Base-by-base conservation (phyloP, 352 stramenopile genomes). In the Globisporangium perplexum region DNA sequence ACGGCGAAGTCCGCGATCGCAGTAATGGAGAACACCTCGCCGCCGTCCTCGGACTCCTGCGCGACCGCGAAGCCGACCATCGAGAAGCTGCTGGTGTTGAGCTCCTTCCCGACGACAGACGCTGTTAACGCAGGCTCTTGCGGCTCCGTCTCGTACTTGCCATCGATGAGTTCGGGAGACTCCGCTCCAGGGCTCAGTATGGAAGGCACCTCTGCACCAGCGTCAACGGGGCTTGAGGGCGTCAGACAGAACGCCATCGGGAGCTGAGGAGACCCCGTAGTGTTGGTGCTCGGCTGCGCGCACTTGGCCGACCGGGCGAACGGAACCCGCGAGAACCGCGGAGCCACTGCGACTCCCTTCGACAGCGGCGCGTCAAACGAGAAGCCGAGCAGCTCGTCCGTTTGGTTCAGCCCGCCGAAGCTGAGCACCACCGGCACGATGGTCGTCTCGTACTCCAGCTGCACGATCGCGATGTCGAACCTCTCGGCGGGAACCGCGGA, bases 1-100 rank as follows among this genome's bases (percentile, higher is more conserved):
- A 56, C 62, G 26, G 60, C 63, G 33, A 57, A 67, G n/a, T 59
- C 65, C 11, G 63, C 50, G 33, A 71, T 48, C 10, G 47, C 53
- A 14, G 65, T 45, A 31, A 65, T 33, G 4, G 50, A 57, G 50
- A 49, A 68, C 15, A 65, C 36, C 8, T 66, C 50, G 24, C 3
- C 59, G 5, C 30, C 35, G 17, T 47, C 26, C 12, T 44, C 45
- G 20, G n/a, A 17, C 1, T 20, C 18, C 17, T 20, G 4, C 6
- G 38, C 15, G 33, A 65, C 58, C 4, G 46, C 60, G 4, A 60
- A 53, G 10, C 45, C 56, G 18, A 49, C 33, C 6, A 56, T 35
- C 5, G 50, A 49, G n/a, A 30, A 44, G 26, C 30, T 57, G 15
- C 24, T 50, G 39, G 28, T 50, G 41, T 50, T 57, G 10, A 57